Base-by-base conservation (phyloP, 2,329 filamentous ascomycete genomes). In the Apiospora marii region DNA sequence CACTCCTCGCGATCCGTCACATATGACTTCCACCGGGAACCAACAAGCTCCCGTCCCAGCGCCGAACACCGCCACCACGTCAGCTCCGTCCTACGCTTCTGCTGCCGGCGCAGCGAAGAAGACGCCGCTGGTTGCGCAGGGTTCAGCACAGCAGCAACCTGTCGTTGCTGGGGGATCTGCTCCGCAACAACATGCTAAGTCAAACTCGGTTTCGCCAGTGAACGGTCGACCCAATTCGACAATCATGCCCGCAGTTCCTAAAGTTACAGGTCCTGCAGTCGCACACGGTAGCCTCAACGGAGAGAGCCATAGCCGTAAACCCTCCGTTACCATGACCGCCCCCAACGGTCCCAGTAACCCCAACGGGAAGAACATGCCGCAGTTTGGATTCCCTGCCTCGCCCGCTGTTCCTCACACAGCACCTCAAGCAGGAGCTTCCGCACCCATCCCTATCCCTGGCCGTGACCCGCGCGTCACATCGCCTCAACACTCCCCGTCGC, bases 401-500 rank as follows among this genome's bases (percentile, higher is more conserved):
- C 88, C 91, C 77, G 87, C 89, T 79, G 87, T 90, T 77, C 87
- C 90, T 22, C 90, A 93, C 82, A 93, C 90, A 84, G 90, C 88
- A 68, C 92, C 93, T 19, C 89, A 92, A 78, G 82, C 84, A 44
- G 69, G 69, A 75, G 83, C 83, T 76, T 85, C 89, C 75, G 88
- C 86, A 49, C 89, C 88, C 73, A 92, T 89, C 76, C 87, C 85
- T 83, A 94, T 90, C 83, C 91, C 91, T 80, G 83, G 88, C 82
- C 61, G 67, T 72, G 92, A 93, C 80, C 92, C 93, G 74, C 91
- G 93, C 78, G 89, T 96, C 70, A 91, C 92, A 68, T 97, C 95
- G 67, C 96, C 96, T 7, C 92, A 93, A 68, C 92, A 93, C 77
- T 98, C 96, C 67, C 96, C 96, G 4, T 96, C 94, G 58, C 96